Conservation (phyloP, 768 basidiomycete genomes). For the Lactifluus piperatus region DNA sequence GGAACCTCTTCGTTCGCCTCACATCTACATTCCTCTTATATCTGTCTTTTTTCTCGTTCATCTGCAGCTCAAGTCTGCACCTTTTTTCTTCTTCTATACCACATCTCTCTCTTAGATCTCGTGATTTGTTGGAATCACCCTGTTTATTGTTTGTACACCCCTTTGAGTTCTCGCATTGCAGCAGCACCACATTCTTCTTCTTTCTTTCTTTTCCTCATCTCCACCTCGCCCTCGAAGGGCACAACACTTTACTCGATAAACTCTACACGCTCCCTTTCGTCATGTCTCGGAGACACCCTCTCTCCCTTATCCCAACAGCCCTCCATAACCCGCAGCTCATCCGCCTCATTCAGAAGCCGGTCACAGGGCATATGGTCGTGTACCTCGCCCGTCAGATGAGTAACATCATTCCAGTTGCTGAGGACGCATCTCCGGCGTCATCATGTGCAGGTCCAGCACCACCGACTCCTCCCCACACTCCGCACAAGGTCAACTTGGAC, state of each 20-base stretch:
- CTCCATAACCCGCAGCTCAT: conserved; percentile 77
- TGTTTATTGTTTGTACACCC: conserved; percentile 12
- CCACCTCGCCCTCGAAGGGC: conserved; percentile 31
- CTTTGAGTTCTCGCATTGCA: background rate
- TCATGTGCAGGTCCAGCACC: conserved; percentile 30
- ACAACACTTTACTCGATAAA: conserved; percentile 27
- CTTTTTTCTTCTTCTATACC: conserved; percentile 1
- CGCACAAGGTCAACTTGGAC: conserved; percentile 37
- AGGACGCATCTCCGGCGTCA: conserved; percentile 30
- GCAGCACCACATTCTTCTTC: conserved; percentile 21
- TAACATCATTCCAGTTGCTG: conserved; percentile 64
- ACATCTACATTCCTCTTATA: conserved; percentile 4
- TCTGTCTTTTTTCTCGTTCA: conserved; percentile 6
- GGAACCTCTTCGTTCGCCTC: background rate
- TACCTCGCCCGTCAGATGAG: conserved; percentile 75
- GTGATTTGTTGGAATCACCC: conserved; percentile 9
- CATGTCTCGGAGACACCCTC: conserved; percentile 49
- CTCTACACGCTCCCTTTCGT: conserved; percentile 31
- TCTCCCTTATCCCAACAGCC: conserved; percentile 70
- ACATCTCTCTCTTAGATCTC: background rate
- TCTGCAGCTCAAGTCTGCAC: conserved; percentile 9
- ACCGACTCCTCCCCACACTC: conserved; percentile 65
- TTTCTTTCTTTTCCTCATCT: conserved; percentile 22
- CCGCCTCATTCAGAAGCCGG: conserved; percentile 65
- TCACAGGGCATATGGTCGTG: conserved; percentile 78